Evolutionary conservation across 495 filamentous ascomycete species (phyloP).

Genomic region (Penicillium pulvis): DNA sequence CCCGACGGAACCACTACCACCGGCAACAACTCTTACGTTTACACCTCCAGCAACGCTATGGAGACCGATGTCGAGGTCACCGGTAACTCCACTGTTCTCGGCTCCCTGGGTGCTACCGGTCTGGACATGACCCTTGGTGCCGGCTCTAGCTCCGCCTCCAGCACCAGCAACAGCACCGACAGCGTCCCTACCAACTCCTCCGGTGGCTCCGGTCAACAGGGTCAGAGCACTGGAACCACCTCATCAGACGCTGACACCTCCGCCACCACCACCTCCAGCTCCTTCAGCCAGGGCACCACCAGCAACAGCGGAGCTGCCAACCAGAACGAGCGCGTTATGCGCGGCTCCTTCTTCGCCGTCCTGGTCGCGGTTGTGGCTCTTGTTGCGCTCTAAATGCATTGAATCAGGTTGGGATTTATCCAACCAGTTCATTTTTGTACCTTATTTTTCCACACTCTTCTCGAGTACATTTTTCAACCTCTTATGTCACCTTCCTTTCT

Average conservation of each 20-base stretch:
- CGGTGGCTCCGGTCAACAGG: constrained; percentile 26
- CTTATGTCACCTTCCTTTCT: constrained; percentile 11
- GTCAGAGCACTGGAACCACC: constrained; percentile 4
- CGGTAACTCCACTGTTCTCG: constrained; percentile 74
- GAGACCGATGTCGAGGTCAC: constrained; percentile 77
- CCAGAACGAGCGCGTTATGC: constrained; percentile 47
- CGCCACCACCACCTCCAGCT: constrained; percentile 15
- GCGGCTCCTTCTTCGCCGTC: constrained; percentile 58
- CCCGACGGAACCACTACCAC: constrained; percentile 60
- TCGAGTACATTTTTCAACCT: constrained; percentile 23
- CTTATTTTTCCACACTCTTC: constrained; percentile 14
- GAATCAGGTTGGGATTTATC: background rate
- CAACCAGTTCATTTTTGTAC: constrained; percentile 5
- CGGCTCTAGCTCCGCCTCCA: constrained; percentile 27
- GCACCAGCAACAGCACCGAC: constrained; percentile 27
- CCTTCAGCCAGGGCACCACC: constrained; percentile 30
- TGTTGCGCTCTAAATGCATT: constrained; percentile 50
- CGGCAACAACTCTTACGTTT: constrained; percentile 73
- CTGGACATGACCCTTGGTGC: constrained; percentile 60
- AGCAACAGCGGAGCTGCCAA: constrained; percentile 33
- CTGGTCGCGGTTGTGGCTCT: constrained; percentile 57
- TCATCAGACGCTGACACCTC: constrained; percentile 26
- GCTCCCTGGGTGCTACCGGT: constrained; percentile 76
- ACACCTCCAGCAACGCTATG: constrained; percentile 62
- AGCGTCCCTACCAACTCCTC: constrained; percentile 41